Evolutionary conservation across 805 yeast species (phyloP), one percentile per base, ranked within the genome.

Genomic region (Cyberlindnera saturnus): DNA sequence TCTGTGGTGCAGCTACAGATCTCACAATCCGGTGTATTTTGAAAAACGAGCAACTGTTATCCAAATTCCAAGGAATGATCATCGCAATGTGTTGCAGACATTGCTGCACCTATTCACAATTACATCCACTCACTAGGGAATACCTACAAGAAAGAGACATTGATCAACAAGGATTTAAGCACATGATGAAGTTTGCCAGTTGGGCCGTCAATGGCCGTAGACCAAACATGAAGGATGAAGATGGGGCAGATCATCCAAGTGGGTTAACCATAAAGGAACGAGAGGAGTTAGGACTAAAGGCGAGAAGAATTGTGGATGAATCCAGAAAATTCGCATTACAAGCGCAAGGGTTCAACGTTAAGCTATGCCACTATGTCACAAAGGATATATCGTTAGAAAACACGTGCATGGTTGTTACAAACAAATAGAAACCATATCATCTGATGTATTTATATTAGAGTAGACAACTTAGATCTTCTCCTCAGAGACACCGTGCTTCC

Each of bases 401-500:
- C 57, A 77, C 75, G 15, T 78, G 84, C 39, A 59, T 84, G 51
- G 51, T 67, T 10, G 66, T 64, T 5, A 45, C 47, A 3, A 49
- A 32, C 32, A 29, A 20, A 44, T 31, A 20, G 36, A 15, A 28
- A 13, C 11, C 10, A 31, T 19, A 38, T 15, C 16, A 38, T 31
- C 17, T n/a, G n/a, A 31, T 23, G 28, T 23, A 23, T 23, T 23
- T 23, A 23, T 23, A 23, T 13, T 5, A 9, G 28, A 23, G 7
- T 11, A 38, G 11, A 3, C 37, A 34, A 43, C 65, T 83, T 89
- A 91, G 79, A 91, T 79, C 84, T 93, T 93, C 71, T 77, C 81
- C 70, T 81, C 87, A 62, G 69, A 75, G 59, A 86, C 82, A 81
- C 99, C 99, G 75, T 93, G 99, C 79, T 91, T 93, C 99, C 99